Evolutionary conservation across 176 grass and related monocot species (phyloP).

Genomic region (Carex littledalei): DNA sequence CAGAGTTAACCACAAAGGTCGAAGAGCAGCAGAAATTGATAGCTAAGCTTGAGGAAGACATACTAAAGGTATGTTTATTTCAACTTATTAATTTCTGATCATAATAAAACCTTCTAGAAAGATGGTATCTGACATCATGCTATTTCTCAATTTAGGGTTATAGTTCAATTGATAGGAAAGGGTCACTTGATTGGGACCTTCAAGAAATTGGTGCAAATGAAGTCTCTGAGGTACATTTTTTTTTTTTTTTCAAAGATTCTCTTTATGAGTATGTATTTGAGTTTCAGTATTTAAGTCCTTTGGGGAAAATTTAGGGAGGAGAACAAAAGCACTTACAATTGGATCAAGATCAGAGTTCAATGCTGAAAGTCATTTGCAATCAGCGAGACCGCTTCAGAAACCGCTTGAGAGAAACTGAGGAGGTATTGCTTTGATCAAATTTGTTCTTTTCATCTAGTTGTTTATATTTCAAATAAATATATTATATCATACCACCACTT

Average conservation of each 20-base stretch:
- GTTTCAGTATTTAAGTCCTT: neutral
- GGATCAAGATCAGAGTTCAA: conserved; percentile 98
- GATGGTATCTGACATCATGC: neutral
- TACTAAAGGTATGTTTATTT: conserved; percentile 66
- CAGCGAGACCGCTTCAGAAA: conserved; percentile 93
- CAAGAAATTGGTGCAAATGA: conserved; percentile 87
- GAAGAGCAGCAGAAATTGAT: conserved; percentile 95
- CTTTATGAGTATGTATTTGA: neutral
- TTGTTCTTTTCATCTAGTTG: neutral
- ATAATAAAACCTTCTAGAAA: conserved; percentile 2
- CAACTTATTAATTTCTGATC: conserved; percentile 9
- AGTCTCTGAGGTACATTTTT: conserved; percentile 65
- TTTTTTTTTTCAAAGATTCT: conserved; percentile 19
- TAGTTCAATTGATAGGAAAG: conserved; percentile 68
- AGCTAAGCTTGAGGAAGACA: conserved; percentile 96
- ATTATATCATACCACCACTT: neutral
- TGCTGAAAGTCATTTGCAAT: conserved; percentile 99
- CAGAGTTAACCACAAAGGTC: conserved; percentile 64
- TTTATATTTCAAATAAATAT: neutral
- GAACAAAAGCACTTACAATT: conserved; percentile 62
- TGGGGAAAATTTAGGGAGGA: conserved; percentile 49
- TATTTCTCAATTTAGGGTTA: conserved; percentile 55
- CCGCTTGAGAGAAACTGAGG: conserved; percentile 83
- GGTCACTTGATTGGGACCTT: conserved; percentile 91
- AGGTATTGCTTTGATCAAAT: conserved; percentile 35